Evolutionary conservation across 202 grass and related monocot genomes (phyloP), one percentile per base, ranked within the genome.

Genomic region (Elaeis oleifera): DNA sequence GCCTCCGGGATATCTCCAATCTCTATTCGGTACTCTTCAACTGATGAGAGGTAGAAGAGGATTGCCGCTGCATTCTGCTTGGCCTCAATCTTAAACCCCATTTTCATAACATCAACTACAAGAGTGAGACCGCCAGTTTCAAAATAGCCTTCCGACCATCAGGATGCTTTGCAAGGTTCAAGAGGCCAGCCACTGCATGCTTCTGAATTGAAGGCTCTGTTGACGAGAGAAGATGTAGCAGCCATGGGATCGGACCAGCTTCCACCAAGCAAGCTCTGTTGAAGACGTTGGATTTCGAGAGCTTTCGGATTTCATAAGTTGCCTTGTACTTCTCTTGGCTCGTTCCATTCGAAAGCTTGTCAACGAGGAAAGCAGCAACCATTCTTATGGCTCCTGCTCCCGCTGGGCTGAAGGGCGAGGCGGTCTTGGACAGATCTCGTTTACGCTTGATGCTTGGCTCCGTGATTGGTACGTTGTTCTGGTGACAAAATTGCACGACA

Each of bases 131-230:
- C 84, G 2, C 85, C 88, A 1, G 80, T 74, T 51, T 86, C 72
- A 39, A 86, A 16, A 97, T 66, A 26, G 79, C 82, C 65, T 18
- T 48, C 16, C 78, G 77, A 7, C 88, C 92, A 1, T 29, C 55
- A 5, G 82, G 79, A 67, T 86, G 77, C 87, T 92, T 97, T 0
- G 92, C 89, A 11, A 97, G 79, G 73, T 79, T 92, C 11, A 89
- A 79, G 0, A 92, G 72, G 0, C 61, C 68, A 1, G 88, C 82
- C 18, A 92, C 76, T 6, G 80, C 81, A 59, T 92, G 81, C 32
- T 89, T 84, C 78, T 97, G 88, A 24, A 88, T 79, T 9, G 50
- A 72, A 15, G 80, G 54, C 24, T 97, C 88, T 44, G 74, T 58
- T 5, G 79, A 75, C 4, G 92, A 86, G 21, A 92, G 75, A 7